Conservation (phyloP, 495 filamentous ascomycete species). For the Penicillium malachiteum region DNA sequence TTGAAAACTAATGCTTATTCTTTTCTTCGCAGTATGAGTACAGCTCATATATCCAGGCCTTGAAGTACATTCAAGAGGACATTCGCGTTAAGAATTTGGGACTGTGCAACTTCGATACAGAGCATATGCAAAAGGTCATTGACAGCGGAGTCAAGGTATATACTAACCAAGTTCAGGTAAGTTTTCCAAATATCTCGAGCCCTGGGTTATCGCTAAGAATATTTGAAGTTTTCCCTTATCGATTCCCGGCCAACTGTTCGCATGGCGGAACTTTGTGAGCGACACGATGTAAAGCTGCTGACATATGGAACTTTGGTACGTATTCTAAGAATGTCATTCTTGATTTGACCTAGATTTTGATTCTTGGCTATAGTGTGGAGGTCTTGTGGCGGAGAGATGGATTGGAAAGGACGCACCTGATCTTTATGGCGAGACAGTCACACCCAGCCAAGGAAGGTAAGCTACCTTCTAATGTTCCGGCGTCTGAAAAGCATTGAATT, state of each 20-base stretch:
- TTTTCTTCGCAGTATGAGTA: conserved; percentile 32
- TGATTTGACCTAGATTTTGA: conserved; percentile 9
- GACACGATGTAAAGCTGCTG: conserved; percentile 40
- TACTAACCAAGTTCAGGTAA: conserved; percentile 45
- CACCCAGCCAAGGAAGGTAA: conserved; percentile 40
- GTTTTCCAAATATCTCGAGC: not conserved
- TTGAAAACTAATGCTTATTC: not conserved
- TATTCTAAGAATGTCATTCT: not conserved
- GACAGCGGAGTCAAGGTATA: conserved; percentile 30
- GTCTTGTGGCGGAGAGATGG: conserved; percentile 43
- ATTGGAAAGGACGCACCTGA: conserved; percentile 32
- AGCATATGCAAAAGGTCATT: conserved; percentile 33
- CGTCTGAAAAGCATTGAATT: not conserved
- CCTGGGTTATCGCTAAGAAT: not conserved
- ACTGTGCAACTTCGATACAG: conserved; percentile 45
- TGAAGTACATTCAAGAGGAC: conserved; percentile 31
- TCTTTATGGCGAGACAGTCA: conserved; percentile 35
- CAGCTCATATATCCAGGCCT: conserved; percentile 37
- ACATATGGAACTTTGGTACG: conserved; percentile 42
- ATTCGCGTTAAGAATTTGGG: conserved; percentile 33
- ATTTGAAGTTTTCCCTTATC: conserved; percentile 39
- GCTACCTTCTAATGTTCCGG: not conserved
- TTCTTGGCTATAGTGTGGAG: conserved; percentile 31
- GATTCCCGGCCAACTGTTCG: conserved; percentile 33
- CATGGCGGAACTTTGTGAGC: conserved; percentile 35